Evolutionary conservation across 257 asterid species (phyloP), one percentile per base, ranked within the genome.

Genomic region (Rauvolfia tetraphylla): DNA sequence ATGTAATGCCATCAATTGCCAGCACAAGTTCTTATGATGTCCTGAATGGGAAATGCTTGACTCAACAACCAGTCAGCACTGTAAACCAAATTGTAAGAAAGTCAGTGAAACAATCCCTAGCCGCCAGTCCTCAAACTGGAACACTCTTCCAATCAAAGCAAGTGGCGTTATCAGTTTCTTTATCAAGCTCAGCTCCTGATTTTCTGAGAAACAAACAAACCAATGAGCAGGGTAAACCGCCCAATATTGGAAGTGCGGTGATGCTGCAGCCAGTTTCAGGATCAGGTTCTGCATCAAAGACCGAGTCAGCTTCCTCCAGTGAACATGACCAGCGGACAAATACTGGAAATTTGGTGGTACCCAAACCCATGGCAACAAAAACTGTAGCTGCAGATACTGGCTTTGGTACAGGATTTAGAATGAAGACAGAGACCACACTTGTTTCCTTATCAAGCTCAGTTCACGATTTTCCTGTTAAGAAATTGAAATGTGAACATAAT

Each of bases 1-100:
- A 57, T 25, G 69, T n/a, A 38, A 48, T 15, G 15, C 34, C 49
- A 7, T 65, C 65, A 13, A 48, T 27, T 44, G 9, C 36, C 48
- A 27, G 34, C n/a, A 68, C 57, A 18, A 67, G 75, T 22, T 56
- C 38, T 66, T 36, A 29, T 65, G 81, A 76, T 76, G 38, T 42
- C 56, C 73, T 20, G 67, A 34, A 39, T 13, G 51, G 41, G 65
- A 76, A 62, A 63, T 63, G 41, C 41, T 42, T 27, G 39, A 12
- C 46, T 29, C n/a, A 58, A 22, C 77, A 65, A 36, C 65, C 29
- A 27, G 51, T 51, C 46, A 67, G 57, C 36, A 9, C 44, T 36
- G 42, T 33, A 72, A 33, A 8, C 33, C 59, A n/a, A n/a, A 72
- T 53, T 69, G 78, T 51, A 54, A 33, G 75, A 41, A 71, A 44